Evolutionary conservation across 2,329 filamentous ascomycete species (phyloP), one percentile per base, ranked within the genome.

Genomic region (Cytospora schulzeri): DNA sequence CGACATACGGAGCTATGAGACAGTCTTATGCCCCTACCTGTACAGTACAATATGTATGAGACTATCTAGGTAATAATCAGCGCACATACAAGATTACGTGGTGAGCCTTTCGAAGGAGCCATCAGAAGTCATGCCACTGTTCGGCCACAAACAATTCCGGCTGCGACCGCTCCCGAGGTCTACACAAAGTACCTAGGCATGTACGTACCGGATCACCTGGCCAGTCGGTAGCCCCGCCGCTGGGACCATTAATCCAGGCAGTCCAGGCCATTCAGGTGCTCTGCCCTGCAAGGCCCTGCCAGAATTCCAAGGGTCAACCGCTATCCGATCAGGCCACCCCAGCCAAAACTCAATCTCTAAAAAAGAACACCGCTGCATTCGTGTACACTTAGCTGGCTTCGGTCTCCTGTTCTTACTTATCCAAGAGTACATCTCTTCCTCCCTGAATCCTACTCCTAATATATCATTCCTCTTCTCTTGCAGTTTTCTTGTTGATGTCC

Each of bases 181-280:
- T 48, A 33, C 22, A 15, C 17, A n/a, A n/a, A n/a, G n/a, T 19
- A 28, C 26, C 24, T 54, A 14, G 14, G 26, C 29, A 52, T 26
- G 24, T 22, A 24, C 15, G 15, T n/a, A 29, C 50, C 19, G n/a
- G 8, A 33, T 26, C 53, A 33, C 53, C 33, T 22, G 53, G 28
- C 31, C 28, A 22, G n/a, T 31, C 31, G 53, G 57, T 66, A 63
- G 61, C 53, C 57, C 61, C 61, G 63, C 61, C 50, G 31, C 50
- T 66, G 48, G 56, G 54, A 38, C 57, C 55, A 63, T 53, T 55
- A n/a, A n/a, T n/a, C n/a, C n/a, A n/a, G n/a, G n/a, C n/a, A n/a
- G 29, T 63, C 33, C 24, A 38, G 17, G 45, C 38, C 38, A 35
- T 28, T 38, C 35, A 38, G 41, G 19, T 11, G 19, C 19, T 45